phyloP scores from a whole-genome alignment of 164 flowering plant genomes.

The Magnolia changhungtana region DNA sequence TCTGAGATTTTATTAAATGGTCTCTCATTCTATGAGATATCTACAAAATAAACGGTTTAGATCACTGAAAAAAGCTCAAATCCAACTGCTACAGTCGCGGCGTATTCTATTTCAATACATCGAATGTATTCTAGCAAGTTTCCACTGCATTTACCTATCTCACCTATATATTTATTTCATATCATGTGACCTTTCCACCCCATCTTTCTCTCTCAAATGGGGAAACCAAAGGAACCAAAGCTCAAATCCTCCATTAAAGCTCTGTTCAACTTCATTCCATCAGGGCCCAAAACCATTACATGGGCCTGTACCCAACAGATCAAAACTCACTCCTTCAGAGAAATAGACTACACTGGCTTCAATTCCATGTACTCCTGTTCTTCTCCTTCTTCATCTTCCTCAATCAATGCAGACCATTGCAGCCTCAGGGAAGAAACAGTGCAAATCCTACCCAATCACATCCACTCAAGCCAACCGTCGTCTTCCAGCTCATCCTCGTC shows the following conservation, averaged over 20 bases:
- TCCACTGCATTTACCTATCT: neutral
- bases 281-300: constrained; percentile 11
- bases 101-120: too few species aligned
- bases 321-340: constrained; percentile 23
- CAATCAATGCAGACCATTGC: neutral
- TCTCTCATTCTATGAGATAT: too few species aligned
- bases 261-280: constrained; percentile 10
- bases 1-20: too few species aligned
- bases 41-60: too few species aligned
- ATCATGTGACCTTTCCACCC: neutral
- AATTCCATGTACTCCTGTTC: constrained; percentile 11
- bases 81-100: too few species aligned
- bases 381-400: neutral
- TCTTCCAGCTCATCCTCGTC: constrained; percentile 3
- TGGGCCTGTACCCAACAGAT: constrained; percentile 20
- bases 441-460: neutral
- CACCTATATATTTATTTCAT: too few species aligned
- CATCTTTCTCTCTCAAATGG: constrained; percentile 13
- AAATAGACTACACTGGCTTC: constrained; percentile 12
- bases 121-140: neutral
- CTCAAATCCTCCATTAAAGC: constrained; percentile 18
- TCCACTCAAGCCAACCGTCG: neutral
- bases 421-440: neutral
- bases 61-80: too few species aligned
- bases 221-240: constrained; percentile 7